Base-by-base conservation (phyloP, 129 eudicot genomes). In the Apium graveolens region DNA sequence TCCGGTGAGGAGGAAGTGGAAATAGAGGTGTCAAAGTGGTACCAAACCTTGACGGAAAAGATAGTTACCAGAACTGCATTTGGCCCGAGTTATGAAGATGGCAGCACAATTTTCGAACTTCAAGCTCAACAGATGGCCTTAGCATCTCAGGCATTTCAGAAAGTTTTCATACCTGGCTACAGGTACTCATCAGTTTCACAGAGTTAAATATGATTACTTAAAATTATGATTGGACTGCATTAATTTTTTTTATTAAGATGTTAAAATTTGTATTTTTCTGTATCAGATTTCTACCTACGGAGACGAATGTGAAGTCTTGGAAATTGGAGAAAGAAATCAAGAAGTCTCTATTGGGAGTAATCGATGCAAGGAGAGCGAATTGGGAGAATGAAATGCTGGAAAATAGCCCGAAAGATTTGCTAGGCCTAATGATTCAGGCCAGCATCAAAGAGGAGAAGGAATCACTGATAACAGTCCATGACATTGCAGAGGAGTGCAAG, bases 401-500 rank as follows among this genome's bases (percentile, higher is more conserved):
- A 77, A 88, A 82, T 70, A 87, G 96, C 53, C 89, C 96, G 2
- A 91, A 93, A 79, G 98, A 93, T 85, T 86, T 93, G 82, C 82
- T 93, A 79, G 98, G 96, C 44, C 85, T 91, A 24, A 91, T 93
- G 98, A 91, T 93, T 29, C 92, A 86, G 72, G 97, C 97, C 5
- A 90, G 94, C 75, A 83, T 73, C 70, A 86, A 84, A 79, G 84
- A 86, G 76, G 80, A 83, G 75, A 65, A 76, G 72, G 37, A 29
- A 32, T 55, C 83, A 27, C 35, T 51, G 20, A 91, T 94, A 17
- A 89, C 97, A 0, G 78, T 84, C 20, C 76, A 81, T 80, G 98
- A 94, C 89, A 90, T 94, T 13, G 96, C 90, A 0, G 98, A 94
- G 84, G 98, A 94, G 87, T 94, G 98, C 85, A 94, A 94, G 86